These are phyloP conservation scores for Solanum habrochaites DNA, from an alignment of 257 asterid genomes.

Conservation along the genomic window DNA sequence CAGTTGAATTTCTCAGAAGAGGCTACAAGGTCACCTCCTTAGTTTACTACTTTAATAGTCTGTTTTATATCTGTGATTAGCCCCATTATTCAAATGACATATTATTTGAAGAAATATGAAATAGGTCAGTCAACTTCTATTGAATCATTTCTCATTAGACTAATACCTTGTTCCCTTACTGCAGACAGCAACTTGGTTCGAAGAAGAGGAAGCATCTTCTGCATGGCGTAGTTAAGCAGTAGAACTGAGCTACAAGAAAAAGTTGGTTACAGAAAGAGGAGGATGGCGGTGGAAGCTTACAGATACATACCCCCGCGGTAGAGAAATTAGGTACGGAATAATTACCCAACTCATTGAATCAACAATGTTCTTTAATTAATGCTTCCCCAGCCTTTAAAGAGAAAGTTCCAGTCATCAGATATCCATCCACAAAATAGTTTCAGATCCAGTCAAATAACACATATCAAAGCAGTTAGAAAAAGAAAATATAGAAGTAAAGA, in stretches of 20 bases:
- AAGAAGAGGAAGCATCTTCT: conserved; percentile 69
- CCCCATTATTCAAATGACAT: background rate
- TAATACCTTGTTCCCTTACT: background rate
- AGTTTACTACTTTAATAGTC: background rate
- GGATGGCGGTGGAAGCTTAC: background rate
- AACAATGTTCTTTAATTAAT: background rate
- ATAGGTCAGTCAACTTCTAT: background rate
- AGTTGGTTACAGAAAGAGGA: background rate
- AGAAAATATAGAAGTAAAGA: background rate
- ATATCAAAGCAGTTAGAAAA: background rate
- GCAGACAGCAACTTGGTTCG: conserved; percentile 93
- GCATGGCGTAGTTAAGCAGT: conserved; percentile 77
- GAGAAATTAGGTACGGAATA: background rate
- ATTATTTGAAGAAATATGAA: background rate
- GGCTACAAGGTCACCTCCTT: conserved; percentile 59
- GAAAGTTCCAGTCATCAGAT: background rate
- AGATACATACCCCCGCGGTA: background rate
- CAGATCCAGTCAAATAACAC: background rate
- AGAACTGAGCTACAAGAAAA: background rate
- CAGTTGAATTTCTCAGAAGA: conserved; percentile 88
- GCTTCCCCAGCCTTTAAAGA: background rate
- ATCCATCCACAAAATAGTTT: background rate
- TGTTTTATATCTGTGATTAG: background rate
- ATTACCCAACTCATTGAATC: background rate
- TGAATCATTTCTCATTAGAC: background rate